Evolutionary conservation across 305 asterid species (phyloP), one percentile per base, ranked within the genome.

Genomic region (Rubia occidens): DNA sequence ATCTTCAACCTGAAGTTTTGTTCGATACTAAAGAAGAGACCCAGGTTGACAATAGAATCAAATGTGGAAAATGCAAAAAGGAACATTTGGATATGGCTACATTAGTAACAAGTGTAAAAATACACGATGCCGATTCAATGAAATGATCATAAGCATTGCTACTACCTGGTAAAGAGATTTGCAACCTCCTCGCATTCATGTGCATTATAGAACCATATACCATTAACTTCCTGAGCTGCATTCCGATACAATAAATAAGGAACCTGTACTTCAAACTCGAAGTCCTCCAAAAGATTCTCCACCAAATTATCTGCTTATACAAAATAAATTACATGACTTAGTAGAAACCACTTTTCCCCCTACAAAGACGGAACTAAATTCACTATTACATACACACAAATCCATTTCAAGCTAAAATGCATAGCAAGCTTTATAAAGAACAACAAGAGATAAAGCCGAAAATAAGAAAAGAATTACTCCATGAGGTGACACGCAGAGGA

Each of bases 121-220:
- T 6, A 60, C 45, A 11, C 3, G 56, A 49, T 14, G 8, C 3
- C 3, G 56, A 49, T 14, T 15, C 7, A 14, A 13, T 17, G 11
- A 29, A n/a, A 29, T 14, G n/a, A 8, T 21, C 49, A 39, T 6
- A 40, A 2, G 53, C 37, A 37, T 66, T 70, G 53, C 68, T 67
- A 80, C 44, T 70, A 89, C 98, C 98, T 88, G 78, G 80, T 81
- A 75, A 92, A 85, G 64, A 92, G 86, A 79, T 77, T 85, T 35
- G 89, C 94, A 72, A 92, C 88, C 67, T 84, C 91, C 70, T 86
- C 95, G 75, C 97, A 88, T 71, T 89, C 98, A 49, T 82, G 88
- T 8, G 82, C 71, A 77, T 90, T 78, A 71, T 87, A 88, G 78
- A 92, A 92, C 97, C 97, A 89, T 80, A 91, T 86, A 58, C 96